phyloP scores from a whole-genome alignment of 1,284 basidiomycete genomes.

The Sparassis latifolia region DNA sequence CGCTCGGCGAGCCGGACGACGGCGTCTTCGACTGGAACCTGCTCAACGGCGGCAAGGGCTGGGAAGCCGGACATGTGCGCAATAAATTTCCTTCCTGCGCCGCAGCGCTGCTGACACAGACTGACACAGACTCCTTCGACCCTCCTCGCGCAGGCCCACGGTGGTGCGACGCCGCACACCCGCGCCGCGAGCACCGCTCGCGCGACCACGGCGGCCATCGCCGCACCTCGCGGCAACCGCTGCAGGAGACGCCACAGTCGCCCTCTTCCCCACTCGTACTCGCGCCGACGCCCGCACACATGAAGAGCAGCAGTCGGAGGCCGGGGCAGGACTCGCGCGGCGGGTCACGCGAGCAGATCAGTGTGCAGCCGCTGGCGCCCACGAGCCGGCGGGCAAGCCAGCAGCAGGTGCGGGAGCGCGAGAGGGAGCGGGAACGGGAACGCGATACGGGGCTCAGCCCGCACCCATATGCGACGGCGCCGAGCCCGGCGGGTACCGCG shows the following conservation, averaged over 20 bases:
- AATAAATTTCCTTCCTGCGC: slow-evolving; percentile 1
- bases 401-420: slow-evolving; percentile 23
- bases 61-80: slow-evolving; percentile 72
- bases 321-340: slow-evolving; percentile 36
- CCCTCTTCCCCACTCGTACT: slow-evolving; percentile 54
- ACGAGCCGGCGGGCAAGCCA: slow-evolving; percentile 60
- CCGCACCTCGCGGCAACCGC: slow-evolving; percentile 49
- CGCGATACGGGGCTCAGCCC: slow-evolving; percentile 44
- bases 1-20: slow-evolving; percentile 85
- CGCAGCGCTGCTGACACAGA: slow-evolving; percentile 7
- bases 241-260: slow-evolving; percentile 36
- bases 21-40: slow-evolving; percentile 97
- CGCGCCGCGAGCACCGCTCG: slow-evolving; percentile 48
- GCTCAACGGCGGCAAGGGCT: slow-evolving; percentile 83
- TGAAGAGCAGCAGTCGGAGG: slow-evolving; percentile 47
- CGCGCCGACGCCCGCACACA: slow-evolving; percentile 55
- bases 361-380: slow-evolving; percentile 57
- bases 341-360: slow-evolving; percentile 39
- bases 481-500: slow-evolving; percentile 48
- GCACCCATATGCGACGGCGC: slow-evolving; percentile 59
- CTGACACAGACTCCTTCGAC: slow-evolving; percentile 36
- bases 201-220: slow-evolving; percentile 47
- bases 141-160: slow-evolving; percentile 44
- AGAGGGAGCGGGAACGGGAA: slow-evolving; percentile 1
- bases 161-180: slow-evolving; percentile 43